A percentile compares a stretch with the other conserved stretches of the same genome.
phyloP scores from a whole-genome alignment of 1,284 basidiomycete genomes.

The Amylostereum areolatum region DNA sequence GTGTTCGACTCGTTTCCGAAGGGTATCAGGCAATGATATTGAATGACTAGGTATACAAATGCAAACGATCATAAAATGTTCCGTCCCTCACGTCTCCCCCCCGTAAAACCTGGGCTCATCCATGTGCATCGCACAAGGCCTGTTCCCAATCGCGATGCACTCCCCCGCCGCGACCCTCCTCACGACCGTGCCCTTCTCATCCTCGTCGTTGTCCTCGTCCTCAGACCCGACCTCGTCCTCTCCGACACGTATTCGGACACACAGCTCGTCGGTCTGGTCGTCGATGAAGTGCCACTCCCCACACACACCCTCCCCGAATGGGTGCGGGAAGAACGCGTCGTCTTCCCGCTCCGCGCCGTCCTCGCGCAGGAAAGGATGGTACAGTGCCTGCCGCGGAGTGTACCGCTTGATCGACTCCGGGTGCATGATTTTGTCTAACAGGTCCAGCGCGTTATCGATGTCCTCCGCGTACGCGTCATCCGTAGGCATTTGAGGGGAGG shows the following conservation, averaged over 20 bases:
- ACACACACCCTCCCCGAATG: slow-evolving; percentile 59
- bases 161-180: slow-evolving; percentile 51
- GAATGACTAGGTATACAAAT: not conserved
- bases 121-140: slow-evolving; percentile 42
- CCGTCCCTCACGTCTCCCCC: too few species aligned
- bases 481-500: slow-evolving; percentile 9
- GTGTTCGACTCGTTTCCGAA: too few species aligned
- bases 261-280: slow-evolving; percentile 47
- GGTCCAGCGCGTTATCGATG: slow-evolving; percentile 65
- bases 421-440: slow-evolving; percentile 67
- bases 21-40: not conserved
- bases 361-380: slow-evolving; percentile 67
- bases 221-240: slow-evolving; percentile 4
- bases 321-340: slow-evolving; percentile 63
- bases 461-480: slow-evolving; percentile 42
- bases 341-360: slow-evolving; percentile 38
- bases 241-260: slow-evolving; percentile 32
- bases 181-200: slow-evolving; percentile 27
- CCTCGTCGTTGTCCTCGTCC: slow-evolving; percentile 15
- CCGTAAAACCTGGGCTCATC: not conserved
- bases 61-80: not conserved
- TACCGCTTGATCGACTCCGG: slow-evolving; percentile 72
- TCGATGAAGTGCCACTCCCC: slow-evolving; percentile 51
- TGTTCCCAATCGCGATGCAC: slow-evolving; percentile 60
- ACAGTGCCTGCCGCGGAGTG: slow-evolving; percentile 71